Evolutionary conservation across 306 rosid genomes (phyloP).

Genomic region (Elaeagnus macrophylla): DNA sequence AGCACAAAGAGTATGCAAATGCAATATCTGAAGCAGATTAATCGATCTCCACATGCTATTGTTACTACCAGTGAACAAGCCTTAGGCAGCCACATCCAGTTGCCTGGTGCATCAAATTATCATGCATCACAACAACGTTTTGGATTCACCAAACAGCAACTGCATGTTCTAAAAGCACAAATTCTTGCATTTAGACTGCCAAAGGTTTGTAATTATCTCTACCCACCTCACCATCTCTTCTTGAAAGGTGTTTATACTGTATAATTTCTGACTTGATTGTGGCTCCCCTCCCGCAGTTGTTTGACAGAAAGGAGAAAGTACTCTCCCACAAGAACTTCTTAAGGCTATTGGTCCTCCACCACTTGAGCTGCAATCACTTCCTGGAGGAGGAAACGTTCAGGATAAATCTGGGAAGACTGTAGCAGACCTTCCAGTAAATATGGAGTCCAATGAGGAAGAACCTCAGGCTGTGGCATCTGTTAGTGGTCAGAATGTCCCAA

Average conservation of each 20-base stretch:
- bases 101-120: conserved; percentile 45
- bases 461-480: conserved; percentile 35
- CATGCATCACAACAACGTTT: conserved; percentile 45
- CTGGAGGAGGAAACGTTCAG: conserved; percentile 50
- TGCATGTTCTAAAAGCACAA: conserved; percentile 95
- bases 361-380: conserved; percentile 60
- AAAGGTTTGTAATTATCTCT: conserved; percentile 50
- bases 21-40: conserved; percentile 50
- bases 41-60: conserved; percentile 55
- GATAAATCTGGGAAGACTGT: conserved; percentile 52
- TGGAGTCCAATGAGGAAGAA: conserved; percentile 50
- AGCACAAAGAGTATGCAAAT: conserved; percentile 48
- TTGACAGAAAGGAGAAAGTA: conserved; percentile 83
- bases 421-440: conserved; percentile 41
- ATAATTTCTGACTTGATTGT: conserved; percentile 13
- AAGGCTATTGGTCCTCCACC: conserved; percentile 83
- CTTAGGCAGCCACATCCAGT: conserved; percentile 31
- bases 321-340: conserved; percentile 91
- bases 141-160: conserved; percentile 81
- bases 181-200: conserved; percentile 91
- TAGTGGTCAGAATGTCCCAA: conserved; percentile 40
- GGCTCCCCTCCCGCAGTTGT: conserved; percentile 25
- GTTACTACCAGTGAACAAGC: conserved; percentile 48
- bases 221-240: neutral
- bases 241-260: neutral